Conservation (phyloP, 2,329 filamentous ascomycete species). For the Colletotrichum lentis region DNA sequence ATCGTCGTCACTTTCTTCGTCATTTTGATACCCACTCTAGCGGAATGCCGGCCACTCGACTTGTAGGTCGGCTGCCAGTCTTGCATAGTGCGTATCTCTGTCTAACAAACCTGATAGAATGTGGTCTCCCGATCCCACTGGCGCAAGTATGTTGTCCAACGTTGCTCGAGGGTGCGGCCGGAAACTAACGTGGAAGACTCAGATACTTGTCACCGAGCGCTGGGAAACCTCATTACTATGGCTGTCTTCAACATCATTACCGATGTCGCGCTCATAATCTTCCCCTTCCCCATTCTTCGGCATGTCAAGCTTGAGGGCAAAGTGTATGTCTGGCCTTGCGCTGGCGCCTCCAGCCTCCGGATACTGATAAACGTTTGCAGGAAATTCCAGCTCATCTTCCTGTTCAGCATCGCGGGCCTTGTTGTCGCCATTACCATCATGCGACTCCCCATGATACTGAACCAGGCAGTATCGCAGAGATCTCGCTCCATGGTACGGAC, state of each 20-base stretch:
- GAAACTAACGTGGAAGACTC: not conserved
- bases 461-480: conserved; percentile 43
- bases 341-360: too few species aligned
- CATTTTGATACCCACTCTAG: conserved; percentile 43
- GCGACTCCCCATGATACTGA: conserved; percentile 45
- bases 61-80: conserved; percentile 30
- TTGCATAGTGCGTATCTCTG: not conserved
- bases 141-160: not conserved
- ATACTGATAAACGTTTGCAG: conserved; percentile 21
- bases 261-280: conserved; percentile 44
- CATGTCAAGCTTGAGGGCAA: conserved; percentile 40
- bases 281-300: conserved; percentile 45
- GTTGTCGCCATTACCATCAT: conserved; percentile 45
- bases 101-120: conserved; percentile 5
- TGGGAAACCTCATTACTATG: conserved; percentile 45
- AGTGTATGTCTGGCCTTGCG: conserved; percentile 18
- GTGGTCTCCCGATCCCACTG: conserved; percentile 25
- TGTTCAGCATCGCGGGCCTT: conserved; percentile 44
- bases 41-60: conserved; percentile 43
- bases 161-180: not conserved
- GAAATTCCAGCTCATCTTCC: conserved; percentile 40
- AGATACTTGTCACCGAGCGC: conserved; percentile 41
- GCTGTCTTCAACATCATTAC: conserved; percentile 45
- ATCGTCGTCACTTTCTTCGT: conserved; percentile 44
- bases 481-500: conserved; percentile 43